Base-by-base conservation (phyloP, 2,329 filamentous ascomycete species). In the Fusarium pilosicola region DNA sequence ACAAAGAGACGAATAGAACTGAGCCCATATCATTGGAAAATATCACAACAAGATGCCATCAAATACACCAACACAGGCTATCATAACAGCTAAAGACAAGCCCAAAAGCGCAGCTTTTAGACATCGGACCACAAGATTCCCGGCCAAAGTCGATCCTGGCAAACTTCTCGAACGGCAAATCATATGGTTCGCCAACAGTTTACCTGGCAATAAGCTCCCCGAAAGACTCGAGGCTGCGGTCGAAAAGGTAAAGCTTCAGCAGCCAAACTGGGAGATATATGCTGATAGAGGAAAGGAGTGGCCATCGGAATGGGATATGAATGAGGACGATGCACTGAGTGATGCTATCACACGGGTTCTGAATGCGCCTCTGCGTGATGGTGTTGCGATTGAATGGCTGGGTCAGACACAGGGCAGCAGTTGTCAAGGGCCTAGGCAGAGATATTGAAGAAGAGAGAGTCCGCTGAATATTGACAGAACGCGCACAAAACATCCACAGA, bases 81-180 rank as follows among this genome's bases (percentile, higher is more conserved):
- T 28, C 28, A 28, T 28, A 3, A 28, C 28, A 9, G 9, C 18
- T 7, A 55, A 41, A 6, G 11, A 4, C 8, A 30, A 24, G 22
- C 24, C 20, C 3, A 41, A 2, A 11, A 39, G 52, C 20, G 52
- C 22, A 2, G 24, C 6, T 11, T 30, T 11, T 5, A 55, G 24
- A 20, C 9, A n/a, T 6, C 15, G 22, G 6, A 30, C 30, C 6
- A 7, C 11, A 41, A 55, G 12, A 7, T 15, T 41, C 20, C 15
- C 7, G 0, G 4, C 13, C 15, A 42, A 18, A 41, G 12, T 8
- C 8, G 22, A 42, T 3, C 15, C 22, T n/a, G 2, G 0, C 6
- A 42, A 42, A 1, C 22, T 42, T 24, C 36, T 39, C 0, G 36
- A 42, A 42, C 26, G 52, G 11, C 52, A 55, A 9, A 42, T 55